phyloP scores from a whole-genome alignment of 2,329 filamentous ascomycete species.

The Mariannaea elegans region DNA sequence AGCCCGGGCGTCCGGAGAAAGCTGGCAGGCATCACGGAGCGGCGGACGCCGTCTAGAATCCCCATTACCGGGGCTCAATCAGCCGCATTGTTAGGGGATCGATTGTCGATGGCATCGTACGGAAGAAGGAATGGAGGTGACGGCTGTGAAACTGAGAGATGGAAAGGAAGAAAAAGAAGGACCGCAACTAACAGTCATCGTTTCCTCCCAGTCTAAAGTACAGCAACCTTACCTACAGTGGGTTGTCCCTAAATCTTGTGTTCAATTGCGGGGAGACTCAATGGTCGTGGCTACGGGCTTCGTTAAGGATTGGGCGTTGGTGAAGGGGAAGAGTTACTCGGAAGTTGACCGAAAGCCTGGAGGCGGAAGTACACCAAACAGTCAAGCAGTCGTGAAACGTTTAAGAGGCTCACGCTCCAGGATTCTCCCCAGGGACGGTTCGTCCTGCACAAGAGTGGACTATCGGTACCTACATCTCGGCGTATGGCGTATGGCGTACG shows the following conservation, averaged over 20 bases:
- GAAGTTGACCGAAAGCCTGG: constrained; percentile 18
- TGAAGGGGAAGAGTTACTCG: not conserved
- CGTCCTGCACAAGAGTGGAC: not conserved
- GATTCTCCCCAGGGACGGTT: no score
- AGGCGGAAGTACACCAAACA: not conserved
- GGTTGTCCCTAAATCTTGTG: no score
- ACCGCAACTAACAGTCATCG: not conserved
- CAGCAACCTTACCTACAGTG: no score
- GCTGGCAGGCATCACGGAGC: not conserved
- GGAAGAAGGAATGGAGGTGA: no score
- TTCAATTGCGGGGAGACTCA: not conserved
- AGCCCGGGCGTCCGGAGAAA: not conserved
- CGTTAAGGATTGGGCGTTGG: not conserved
- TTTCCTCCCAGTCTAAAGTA: no score
- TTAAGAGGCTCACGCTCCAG: no score
- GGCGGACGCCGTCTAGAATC: not conserved
- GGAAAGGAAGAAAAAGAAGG: not conserved
- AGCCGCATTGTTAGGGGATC: not conserved
- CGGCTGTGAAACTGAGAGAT: no score
- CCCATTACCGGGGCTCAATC: not conserved
- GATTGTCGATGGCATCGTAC: not conserved
- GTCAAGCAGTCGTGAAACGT: no score
- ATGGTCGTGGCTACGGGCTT: not conserved
- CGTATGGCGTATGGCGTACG: no score
- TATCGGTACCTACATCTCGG: not conserved